phyloP scores from a whole-genome alignment of 768 basidiomycete genomes.

The Pleurotus djamor region DNA sequence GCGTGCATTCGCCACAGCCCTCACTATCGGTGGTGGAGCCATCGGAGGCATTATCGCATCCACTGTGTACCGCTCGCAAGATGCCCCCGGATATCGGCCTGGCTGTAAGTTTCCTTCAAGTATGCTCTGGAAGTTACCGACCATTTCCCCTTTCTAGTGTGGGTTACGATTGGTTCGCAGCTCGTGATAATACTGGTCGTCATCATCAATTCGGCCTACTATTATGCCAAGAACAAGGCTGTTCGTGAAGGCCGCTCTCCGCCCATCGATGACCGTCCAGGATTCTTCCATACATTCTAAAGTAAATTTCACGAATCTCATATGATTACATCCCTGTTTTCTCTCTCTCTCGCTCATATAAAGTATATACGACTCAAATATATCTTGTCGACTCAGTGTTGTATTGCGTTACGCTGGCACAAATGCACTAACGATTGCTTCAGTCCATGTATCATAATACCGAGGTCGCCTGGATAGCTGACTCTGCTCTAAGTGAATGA shows the following conservation, averaged over 20 bases:
- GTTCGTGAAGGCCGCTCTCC: conserved; percentile 27
- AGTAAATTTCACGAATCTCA: not conserved
- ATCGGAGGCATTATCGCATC: conserved; percentile 37
- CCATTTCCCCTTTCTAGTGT: conserved; percentile 18
- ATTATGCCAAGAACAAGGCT: conserved; percentile 25
- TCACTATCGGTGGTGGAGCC: conserved; percentile 31
- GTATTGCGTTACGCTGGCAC: not conserved
- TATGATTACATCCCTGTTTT: not conserved
- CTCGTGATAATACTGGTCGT: conserved; percentile 27
- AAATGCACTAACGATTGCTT: conserved; percentile 24
- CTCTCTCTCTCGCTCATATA: not conserved
- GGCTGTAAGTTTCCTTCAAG: not conserved
- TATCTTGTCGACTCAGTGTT: not conserved
- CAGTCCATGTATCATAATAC: conserved; percentile 30
- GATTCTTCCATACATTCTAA: conserved; percentile 31
- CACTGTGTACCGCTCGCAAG: conserved; percentile 30
- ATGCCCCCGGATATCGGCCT: conserved; percentile 25
- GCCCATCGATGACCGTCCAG: conserved; percentile 30
- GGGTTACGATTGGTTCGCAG: conserved; percentile 34
- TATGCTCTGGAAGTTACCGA: not conserved
- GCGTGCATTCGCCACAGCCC: conserved; percentile 35
- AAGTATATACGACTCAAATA: conserved; percentile 2
- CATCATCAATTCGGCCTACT: conserved; percentile 21
- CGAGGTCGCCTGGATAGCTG: conserved; percentile 13
- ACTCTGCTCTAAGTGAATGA: conserved; percentile 43